These are phyloP conservation scores for Fusarium ambrosium DNA, from an alignment of 2,329 filamentous ascomycete genomes.

Conservation along the genomic window DNA sequence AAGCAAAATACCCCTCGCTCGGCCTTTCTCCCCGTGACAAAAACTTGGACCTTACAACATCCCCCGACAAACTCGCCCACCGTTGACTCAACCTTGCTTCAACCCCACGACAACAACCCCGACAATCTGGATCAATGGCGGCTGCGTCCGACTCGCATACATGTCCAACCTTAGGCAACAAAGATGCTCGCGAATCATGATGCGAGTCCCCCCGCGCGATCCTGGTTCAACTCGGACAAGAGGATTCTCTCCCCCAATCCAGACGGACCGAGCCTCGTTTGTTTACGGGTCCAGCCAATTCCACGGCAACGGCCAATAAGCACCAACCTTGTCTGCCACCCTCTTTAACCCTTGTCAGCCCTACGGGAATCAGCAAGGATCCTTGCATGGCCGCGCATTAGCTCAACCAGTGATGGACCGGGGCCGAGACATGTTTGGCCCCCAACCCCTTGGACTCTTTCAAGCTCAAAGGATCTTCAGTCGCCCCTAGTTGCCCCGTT, in stretches of 20 bases:
- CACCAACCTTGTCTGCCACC: conserved; percentile 20
- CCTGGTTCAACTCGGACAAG: conserved; percentile 19
- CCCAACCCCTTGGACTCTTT: conserved; percentile 37
- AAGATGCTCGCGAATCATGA: conserved; percentile 22
- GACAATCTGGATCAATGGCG: conserved; percentile 22
- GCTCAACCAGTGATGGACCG: conserved; percentile 41
- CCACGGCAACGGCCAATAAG: not conserved
- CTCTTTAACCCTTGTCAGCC: conserved; percentile 39
- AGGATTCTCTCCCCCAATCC: conserved; percentile 8
- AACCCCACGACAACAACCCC: conserved; percentile 9
- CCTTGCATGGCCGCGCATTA: conserved; percentile 40
- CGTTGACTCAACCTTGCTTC: not conserved
- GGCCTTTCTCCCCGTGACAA: conserved; percentile 1
- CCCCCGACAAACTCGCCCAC: not conserved
- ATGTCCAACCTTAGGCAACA: conserved; percentile 18
- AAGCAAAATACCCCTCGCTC: not conserved
- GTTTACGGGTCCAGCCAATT: not conserved
- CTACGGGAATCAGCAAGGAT: conserved; percentile 39
- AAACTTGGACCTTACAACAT: conserved; percentile 20
- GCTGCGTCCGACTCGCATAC: conserved; percentile 21
- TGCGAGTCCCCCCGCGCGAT: conserved; percentile 24
- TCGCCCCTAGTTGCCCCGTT: conserved; percentile 32
- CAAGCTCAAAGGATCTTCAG: conserved; percentile 40
- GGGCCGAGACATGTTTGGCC: conserved; percentile 37
- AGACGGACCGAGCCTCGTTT: conserved; percentile 3